phyloP scores from a whole-genome alignment of 176 grass and related monocot genomes.

The Luzula sylvatica region DNA sequence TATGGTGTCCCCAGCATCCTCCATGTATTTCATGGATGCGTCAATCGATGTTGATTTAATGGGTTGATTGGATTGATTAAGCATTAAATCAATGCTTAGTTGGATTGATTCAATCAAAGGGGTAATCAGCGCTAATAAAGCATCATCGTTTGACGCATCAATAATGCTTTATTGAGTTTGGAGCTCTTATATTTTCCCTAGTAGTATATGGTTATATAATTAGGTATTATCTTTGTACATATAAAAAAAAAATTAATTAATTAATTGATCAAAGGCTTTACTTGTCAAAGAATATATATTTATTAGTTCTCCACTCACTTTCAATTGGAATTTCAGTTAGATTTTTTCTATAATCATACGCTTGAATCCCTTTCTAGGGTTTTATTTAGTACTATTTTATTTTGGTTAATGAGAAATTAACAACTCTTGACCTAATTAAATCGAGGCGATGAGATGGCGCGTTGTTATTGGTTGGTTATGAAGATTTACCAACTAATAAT shows the following conservation, averaged over 20 bases:
- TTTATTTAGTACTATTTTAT: background rate
- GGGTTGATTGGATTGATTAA: too few relatives aligned
- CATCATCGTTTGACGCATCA: too few relatives aligned
- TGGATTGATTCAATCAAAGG: too few relatives aligned
- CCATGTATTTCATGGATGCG: too few relatives aligned
- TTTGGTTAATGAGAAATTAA: slow-evolving; percentile 9
- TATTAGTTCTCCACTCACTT: slow-evolving; percentile 9
- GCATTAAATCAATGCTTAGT: too few relatives aligned
- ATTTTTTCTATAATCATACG: slow-evolving; percentile 12
- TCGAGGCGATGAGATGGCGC: too few relatives aligned
- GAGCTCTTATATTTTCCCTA: too few relatives aligned
- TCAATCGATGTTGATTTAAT: too few relatives aligned
- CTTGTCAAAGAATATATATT: background rate
- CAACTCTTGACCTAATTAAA: slow-evolving; percentile 9
- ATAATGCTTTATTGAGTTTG: too few relatives aligned
- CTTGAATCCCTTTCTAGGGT: slow-evolving; percentile 6
- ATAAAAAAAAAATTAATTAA: slow-evolving; percentile 20
- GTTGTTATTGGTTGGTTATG: too few relatives aligned
- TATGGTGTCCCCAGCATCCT: too few relatives aligned
- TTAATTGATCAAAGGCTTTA: background rate
- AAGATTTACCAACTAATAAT: background rate
- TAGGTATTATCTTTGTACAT: slow-evolving; percentile 4
- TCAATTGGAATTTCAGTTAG: slow-evolving; percentile 8
- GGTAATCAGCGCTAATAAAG: too few relatives aligned
- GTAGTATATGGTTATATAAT: slow-evolving; percentile 6